Percentiles rank a stretch among this genome's conserved stretches.
Conservation (phyloP, 2,329 filamentous ascomycete species). For the Aspergillus chevalieri region DNA sequence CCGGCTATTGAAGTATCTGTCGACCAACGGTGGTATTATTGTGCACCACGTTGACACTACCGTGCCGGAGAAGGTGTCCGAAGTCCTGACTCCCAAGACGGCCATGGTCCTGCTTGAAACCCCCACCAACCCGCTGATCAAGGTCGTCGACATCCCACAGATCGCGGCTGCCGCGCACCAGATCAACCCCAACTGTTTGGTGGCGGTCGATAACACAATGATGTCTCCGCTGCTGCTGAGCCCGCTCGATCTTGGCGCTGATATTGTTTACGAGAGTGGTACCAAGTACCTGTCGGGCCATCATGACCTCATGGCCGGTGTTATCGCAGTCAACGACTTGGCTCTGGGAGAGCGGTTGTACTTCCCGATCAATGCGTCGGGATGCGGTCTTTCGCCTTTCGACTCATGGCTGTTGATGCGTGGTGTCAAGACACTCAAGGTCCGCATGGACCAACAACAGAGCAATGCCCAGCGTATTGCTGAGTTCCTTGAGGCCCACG, state of each 20-base stretch:
- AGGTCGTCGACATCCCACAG: constrained; percentile 83
- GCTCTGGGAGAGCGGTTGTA: constrained; percentile 81
- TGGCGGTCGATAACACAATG: constrained; percentile 98
- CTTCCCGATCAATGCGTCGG: constrained; percentile 95
- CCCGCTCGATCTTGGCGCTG: constrained; percentile 87
- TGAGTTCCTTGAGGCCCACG: constrained; percentile 80
- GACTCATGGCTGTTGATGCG: constrained; percentile 94
- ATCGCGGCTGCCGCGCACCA: constrained; percentile 74
- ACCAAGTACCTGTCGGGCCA: constrained; percentile 98
- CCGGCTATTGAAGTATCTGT: constrained; percentile 84
- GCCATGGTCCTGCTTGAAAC: constrained; percentile 94
- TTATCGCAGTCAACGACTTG: constrained; percentile 82
- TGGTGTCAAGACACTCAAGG: constrained; percentile 91
- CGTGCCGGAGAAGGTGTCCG: constrained; percentile 61
- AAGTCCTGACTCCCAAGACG: constrained; percentile 70
- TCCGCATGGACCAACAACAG: constrained; percentile 99
- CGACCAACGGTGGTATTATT: constrained; percentile 80
- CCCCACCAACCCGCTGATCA: constrained; percentile 95
- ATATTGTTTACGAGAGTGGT: constrained; percentile 94
- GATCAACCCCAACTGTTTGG: constrained; percentile 69
- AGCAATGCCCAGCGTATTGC: constrained; percentile 85
- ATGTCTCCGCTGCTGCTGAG: constrained; percentile 91
- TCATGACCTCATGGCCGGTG: constrained; percentile 98
- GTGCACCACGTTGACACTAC: constrained; percentile 98
- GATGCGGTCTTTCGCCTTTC: constrained; percentile 88